A percentile compares a stretch with the other conserved stretches of the same genome.
These are phyloP conservation scores for Triticum turgidum DNA, from an alignment of 176 grass and related monocot species.

Conservation along the genomic window DNA sequence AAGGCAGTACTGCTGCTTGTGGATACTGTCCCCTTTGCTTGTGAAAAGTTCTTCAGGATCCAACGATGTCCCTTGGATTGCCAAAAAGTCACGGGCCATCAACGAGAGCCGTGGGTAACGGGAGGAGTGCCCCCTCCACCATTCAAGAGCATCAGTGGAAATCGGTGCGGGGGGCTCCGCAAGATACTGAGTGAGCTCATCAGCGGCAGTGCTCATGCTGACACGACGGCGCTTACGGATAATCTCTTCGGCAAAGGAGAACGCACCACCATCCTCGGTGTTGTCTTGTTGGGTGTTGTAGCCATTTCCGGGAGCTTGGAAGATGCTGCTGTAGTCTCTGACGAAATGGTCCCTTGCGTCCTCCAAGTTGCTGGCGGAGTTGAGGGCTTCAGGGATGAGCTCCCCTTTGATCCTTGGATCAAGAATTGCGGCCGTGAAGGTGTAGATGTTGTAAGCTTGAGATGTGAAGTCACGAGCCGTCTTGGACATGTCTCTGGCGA, in stretches of 20 bases:
- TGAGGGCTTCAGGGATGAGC: constrained; percentile 78
- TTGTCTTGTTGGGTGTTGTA: constrained; percentile 45
- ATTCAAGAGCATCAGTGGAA: constrained; percentile 73
- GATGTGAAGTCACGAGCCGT: constrained; percentile 50
- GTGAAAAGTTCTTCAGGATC: constrained; percentile 88
- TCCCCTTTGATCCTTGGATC: constrained; percentile 88
- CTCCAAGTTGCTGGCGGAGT: constrained; percentile 70
- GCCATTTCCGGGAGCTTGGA: constrained; percentile 49
- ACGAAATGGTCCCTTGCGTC: constrained; percentile 74
- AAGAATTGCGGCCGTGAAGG: constrained; percentile 76
- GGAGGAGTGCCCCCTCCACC: constrained; percentile 82
- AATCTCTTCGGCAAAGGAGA: constrained; percentile 98
- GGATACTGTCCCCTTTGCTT: constrained; percentile 63
- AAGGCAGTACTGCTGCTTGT: constrained; percentile 77
- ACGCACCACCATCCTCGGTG: constrained; percentile 42
- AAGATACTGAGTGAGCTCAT: constrained; percentile 86
- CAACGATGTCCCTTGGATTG: constrained; percentile 73
- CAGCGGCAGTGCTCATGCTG: constrained; percentile 57
- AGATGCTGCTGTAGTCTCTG: constrained; percentile 76
- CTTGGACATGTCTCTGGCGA: constrained; percentile 72
- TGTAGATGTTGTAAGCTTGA: constrained; percentile 72
- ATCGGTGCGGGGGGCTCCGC: constrained; percentile 67
- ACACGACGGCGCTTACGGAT: constrained; percentile 69
- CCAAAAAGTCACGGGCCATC: constrained; percentile 93
- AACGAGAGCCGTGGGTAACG: constrained; percentile 79